Evolutionary conservation across 2,329 filamentous ascomycete genomes (phyloP).

Genomic region (Talaromyces sp.): DNA sequence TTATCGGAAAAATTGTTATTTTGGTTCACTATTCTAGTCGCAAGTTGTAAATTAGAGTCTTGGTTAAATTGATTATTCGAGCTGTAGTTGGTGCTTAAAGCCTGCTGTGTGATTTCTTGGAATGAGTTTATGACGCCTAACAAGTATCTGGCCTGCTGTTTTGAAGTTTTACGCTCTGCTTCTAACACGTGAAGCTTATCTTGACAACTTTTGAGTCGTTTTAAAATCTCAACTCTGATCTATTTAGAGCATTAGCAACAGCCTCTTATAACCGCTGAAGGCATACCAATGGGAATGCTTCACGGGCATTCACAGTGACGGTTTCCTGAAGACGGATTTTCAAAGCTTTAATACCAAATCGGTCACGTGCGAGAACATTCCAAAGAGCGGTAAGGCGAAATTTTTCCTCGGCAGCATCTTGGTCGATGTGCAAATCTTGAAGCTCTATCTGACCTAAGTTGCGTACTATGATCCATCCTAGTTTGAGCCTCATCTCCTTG

Average conservation of each 20-base stretch:
- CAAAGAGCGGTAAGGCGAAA: constrained; percentile 34
- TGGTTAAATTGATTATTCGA: background rate
- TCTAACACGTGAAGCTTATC: background rate
- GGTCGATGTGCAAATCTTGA: constrained; percentile 68
- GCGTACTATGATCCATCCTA: constrained; percentile 95
- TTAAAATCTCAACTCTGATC: background rate
- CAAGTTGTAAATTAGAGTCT: background rate
- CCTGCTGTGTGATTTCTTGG: background rate
- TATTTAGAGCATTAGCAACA: background rate
- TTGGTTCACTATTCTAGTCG: background rate
- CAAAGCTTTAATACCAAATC: constrained; percentile 38
- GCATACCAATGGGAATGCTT: constrained; percentile 40
- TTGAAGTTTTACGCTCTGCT: background rate
- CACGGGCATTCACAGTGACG: constrained; percentile 36
- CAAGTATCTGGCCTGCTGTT: background rate
- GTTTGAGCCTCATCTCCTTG: constrained; percentile 89
- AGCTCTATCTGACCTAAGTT: constrained; percentile 98
- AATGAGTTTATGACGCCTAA: background rate
- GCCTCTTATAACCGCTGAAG: background rate
- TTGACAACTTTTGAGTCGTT: background rate
- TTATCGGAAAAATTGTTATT: background rate
- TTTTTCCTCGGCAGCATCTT: constrained; percentile 24
- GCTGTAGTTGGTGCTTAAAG: background rate
- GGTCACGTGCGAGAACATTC: constrained; percentile 29
- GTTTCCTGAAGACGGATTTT: constrained; percentile 36